Conservation (phyloP, 1,284 basidiomycete species). For the Cutaneotrichosporon cutaneum region DNA sequence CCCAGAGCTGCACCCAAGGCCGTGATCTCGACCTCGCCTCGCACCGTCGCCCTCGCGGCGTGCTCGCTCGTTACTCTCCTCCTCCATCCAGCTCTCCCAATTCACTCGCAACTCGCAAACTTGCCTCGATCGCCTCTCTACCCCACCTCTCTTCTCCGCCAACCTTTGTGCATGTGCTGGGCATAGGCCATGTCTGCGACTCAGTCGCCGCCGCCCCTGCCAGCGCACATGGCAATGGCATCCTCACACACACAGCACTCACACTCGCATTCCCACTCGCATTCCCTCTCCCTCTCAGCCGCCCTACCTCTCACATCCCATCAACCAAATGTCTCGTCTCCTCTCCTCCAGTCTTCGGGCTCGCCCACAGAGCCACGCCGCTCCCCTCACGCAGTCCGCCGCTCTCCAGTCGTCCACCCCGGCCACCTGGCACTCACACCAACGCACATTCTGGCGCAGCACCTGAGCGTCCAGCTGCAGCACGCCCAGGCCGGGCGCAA, state of each 20-base stretch:
- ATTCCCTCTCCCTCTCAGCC: neutral
- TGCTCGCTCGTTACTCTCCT: no score
- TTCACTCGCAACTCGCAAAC: no score
- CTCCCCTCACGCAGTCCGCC: neutral
- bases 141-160: neutral
- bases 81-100: neutral
- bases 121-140: neutral
- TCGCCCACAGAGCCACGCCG: neutral
- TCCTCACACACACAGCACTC: neutral
- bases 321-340: constrained; percentile 1
- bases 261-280: neutral
- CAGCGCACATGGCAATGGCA: neutral
- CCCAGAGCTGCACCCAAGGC: no score
- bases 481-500: neutral
- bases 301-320: neutral
- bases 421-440: constrained; percentile 1
- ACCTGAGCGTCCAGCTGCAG: constrained; percentile 5
- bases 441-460: constrained; percentile 7
- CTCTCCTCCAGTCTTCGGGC: neutral
- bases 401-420: neutral
- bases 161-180: neutral
- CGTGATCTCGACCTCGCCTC: no score
- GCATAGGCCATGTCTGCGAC: constrained; percentile 13
- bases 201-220: constrained; percentile 4
- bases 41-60: no score